phyloP scores from a whole-genome alignment of 139 green algal genomes.

The Chlorella sorokiniana region DNA sequence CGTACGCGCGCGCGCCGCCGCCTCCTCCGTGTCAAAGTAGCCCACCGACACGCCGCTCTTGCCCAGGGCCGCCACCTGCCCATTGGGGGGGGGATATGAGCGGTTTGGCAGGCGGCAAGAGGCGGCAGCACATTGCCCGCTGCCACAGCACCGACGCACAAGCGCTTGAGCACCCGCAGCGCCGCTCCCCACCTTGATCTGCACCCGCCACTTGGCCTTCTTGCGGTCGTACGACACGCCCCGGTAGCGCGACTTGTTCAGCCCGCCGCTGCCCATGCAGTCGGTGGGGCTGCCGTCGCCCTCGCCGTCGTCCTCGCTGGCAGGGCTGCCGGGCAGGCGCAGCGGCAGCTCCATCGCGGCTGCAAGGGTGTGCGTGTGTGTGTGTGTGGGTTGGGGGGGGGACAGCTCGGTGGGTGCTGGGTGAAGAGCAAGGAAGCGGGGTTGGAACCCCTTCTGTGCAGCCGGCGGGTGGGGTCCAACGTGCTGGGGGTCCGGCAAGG shows the following conservation, averaged over 20 bases:
- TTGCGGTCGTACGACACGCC: conserved; percentile 79
- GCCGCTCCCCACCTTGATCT: conserved; percentile 66
- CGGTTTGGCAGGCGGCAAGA: too few relatives aligned
- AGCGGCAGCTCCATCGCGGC: not conserved
- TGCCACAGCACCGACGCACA: not conserved
- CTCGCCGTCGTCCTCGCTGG: not conserved
- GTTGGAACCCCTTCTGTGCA: too few relatives aligned
- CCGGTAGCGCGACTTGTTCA: conserved; percentile 63
- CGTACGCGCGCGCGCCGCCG: conserved; percentile 63
- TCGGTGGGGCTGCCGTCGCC: conserved; percentile 10
- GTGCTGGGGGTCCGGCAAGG: too few relatives aligned
- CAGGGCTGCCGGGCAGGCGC: conserved; percentile 26
- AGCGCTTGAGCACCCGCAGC: not conserved
- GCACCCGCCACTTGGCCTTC: conserved; percentile 80
- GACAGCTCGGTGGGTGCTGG: not conserved
- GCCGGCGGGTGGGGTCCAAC: too few relatives aligned
- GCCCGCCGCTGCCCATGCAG: conserved; percentile 28
- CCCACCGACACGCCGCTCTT: conserved; percentile 72
- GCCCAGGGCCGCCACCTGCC: conserved; percentile 61
- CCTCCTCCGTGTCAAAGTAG: conserved; percentile 71
- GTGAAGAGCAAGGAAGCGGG: too few relatives aligned
- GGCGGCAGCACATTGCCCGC: not conserved
- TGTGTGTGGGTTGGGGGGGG: not conserved
- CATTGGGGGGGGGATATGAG: not conserved
- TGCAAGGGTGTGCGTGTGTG: not conserved